Percentiles rank a stretch among this genome's conserved stretches.
These are phyloP conservation scores for Stemphylium vesicarium DNA, from an alignment of 2,329 filamentous ascomycete species.

Conservation along the genomic window DNA sequence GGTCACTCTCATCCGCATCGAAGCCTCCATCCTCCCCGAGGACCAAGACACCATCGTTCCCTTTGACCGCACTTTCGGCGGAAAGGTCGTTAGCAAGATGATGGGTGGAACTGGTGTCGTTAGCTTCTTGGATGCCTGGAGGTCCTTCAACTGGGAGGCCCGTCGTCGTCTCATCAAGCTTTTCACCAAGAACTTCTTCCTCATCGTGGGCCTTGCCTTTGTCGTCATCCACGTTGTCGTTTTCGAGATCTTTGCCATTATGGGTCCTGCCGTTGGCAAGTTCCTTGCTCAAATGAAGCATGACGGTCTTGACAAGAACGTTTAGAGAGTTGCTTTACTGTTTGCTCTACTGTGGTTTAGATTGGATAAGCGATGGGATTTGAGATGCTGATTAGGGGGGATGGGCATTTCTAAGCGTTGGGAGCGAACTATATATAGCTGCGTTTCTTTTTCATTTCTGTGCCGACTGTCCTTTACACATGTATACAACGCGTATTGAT, in stretches of 20 bases:
- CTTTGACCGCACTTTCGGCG: conserved; percentile 86
- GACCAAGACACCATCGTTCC: conserved; percentile 84
- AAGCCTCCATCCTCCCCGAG: conserved; percentile 83
- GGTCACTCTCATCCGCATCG: conserved; percentile 80
- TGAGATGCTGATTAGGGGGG: not conserved
- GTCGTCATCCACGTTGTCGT: conserved; percentile 59
- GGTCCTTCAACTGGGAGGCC: conserved; percentile 74
- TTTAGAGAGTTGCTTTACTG: not conserved
- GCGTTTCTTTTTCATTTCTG: too few relatives aligned
- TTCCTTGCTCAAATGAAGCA: conserved; percentile 26
- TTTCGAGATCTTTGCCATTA: conserved; percentile 60
- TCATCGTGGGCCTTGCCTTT: conserved; percentile 57
- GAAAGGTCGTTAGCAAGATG: conserved; percentile 75
- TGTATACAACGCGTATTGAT: too few relatives aligned
- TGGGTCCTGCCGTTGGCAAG: conserved; percentile 44
- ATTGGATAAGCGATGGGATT: not conserved
- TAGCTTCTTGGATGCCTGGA: conserved; percentile 78
- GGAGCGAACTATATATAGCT: too few relatives aligned
- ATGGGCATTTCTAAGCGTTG: too few relatives aligned
- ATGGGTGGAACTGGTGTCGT: conserved; percentile 75
- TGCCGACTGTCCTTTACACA: too few relatives aligned
- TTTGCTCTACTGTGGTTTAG: not conserved
- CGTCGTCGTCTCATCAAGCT: conserved; percentile 77
- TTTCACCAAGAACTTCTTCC: conserved; percentile 72
- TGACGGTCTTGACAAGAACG: conserved; percentile 14